These are phyloP conservation scores for Taxillus chinensis DNA, from an alignment of 164 flowering plant species.

Conservation along the genomic window DNA sequence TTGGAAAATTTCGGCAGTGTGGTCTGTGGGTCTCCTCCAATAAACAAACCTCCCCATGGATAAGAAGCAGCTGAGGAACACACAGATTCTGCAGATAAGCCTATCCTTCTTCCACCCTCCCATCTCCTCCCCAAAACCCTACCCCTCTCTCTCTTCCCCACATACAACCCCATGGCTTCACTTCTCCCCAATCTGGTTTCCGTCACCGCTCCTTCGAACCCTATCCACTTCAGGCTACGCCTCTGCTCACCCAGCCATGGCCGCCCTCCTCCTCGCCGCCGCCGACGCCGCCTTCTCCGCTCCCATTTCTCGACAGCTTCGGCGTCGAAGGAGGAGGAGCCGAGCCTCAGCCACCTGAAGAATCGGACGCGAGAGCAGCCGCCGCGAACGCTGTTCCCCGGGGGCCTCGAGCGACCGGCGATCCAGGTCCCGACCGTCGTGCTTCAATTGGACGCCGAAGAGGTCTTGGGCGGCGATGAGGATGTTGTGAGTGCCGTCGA, in stretches of 20 bases:
- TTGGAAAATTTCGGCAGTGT: no score
- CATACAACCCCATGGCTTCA: conserved; percentile 26
- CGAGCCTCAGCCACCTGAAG: background rate
- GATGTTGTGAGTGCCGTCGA: conserved; percentile 41
- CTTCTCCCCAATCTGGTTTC: conserved; percentile 20
- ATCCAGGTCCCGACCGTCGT: conserved; percentile 64
- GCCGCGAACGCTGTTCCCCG: conserved; percentile 56
- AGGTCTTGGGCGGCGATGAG: conserved; percentile 31
- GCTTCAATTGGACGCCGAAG: conserved; percentile 43
- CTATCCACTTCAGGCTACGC: conserved; percentile 12
- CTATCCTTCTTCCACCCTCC: background rate
- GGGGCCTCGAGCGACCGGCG: conserved; percentile 82
- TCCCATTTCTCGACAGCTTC: conserved; percentile 10
- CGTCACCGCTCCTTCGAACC: conserved; percentile 9
- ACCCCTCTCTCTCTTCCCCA: background rate
- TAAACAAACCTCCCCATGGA: no score
- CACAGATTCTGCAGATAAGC: background rate
- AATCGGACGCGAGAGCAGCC: no score
- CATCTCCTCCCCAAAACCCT: background rate
- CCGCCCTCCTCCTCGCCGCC: background rate
- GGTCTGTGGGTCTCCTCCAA: no score
- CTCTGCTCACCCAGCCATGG: conserved; percentile 1
- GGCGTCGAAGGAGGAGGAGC: conserved; percentile 1
- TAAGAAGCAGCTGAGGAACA: no score
- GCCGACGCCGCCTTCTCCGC: conserved; percentile 11